Evolutionary conservation across 73 alveolate genomes (phyloP).

Genomic region (Tetrahymena borealis): DNA sequence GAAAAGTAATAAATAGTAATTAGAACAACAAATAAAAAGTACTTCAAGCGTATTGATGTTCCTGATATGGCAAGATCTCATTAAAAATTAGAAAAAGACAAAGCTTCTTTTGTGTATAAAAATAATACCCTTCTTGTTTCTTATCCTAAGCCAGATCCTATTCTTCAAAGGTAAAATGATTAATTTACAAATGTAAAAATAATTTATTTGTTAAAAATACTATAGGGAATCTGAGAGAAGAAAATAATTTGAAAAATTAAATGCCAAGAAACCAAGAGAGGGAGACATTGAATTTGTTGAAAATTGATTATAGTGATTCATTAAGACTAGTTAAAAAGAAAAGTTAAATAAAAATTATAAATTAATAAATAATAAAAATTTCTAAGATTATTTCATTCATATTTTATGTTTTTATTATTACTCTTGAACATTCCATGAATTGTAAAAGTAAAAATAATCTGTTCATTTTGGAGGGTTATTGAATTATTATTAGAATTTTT

Average conservation of each 20-base stretch:
- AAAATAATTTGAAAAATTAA: conserved; percentile 38
- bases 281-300: conserved; percentile 59
- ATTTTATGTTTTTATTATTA: too few species aligned
- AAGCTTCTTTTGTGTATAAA: conserved; percentile 75
- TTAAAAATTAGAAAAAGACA: conserved; percentile 68
- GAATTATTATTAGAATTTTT: too few species aligned
- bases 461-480: too few species aligned
- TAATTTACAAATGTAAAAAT: background rate
- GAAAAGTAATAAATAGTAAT: conserved; percentile 86
- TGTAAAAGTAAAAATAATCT: too few species aligned
- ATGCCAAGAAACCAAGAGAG: conserved; percentile 49
- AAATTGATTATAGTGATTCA: conserved; percentile 5
- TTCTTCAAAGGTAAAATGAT: conserved; percentile 1
- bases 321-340: background rate
- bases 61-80: conserved; percentile 90
- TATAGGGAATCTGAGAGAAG: conserved; percentile 27
- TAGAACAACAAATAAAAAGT: conserved; percentile 93
- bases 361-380: background rate
- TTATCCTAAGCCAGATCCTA: conserved; percentile 87
- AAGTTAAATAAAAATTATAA: background rate
- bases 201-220: background rate
- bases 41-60: conserved; percentile 86
- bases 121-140: conserved; percentile 89
- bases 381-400: too few species aligned
- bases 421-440: too few species aligned